These are phyloP conservation scores for Tetracladium setigerum DNA, from an alignment of 495 filamentous ascomycete genomes.

Conservation along the genomic window DNA sequence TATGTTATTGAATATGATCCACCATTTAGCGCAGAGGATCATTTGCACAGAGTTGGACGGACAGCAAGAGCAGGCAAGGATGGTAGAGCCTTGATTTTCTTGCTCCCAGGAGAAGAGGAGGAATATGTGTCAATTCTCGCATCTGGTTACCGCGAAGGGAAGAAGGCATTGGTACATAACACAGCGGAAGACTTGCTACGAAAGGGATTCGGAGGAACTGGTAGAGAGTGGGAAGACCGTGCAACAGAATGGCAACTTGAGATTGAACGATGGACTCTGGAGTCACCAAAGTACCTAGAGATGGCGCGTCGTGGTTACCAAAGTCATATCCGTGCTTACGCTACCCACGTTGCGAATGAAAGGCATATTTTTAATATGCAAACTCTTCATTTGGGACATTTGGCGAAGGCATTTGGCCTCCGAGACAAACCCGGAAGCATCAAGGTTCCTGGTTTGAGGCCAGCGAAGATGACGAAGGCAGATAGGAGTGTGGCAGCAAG, in stretches of 20 bases:
- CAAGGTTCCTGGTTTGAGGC: slow-evolving; percentile 55
- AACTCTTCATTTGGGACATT: slow-evolving; percentile 80
- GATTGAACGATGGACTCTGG: slow-evolving; percentile 62
- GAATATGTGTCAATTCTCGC: slow-evolving; percentile 70
- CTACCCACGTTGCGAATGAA: slow-evolving; percentile 83
- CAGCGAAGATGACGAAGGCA: slow-evolving; percentile 22
- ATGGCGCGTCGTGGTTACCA: slow-evolving; percentile 76
- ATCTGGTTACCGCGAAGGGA: slow-evolving; percentile 20
- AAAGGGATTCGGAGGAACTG: slow-evolving; percentile 41
- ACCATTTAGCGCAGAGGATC: slow-evolving; percentile 82
- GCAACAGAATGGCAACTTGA: slow-evolving; percentile 75
- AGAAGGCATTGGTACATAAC: slow-evolving; percentile 31
- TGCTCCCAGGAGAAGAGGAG: slow-evolving; percentile 85
- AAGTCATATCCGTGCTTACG: slow-evolving; percentile 88
- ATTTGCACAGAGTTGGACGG: slow-evolving; percentile 88
- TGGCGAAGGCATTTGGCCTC: slow-evolving; percentile 87
- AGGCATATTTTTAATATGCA: slow-evolving; percentile 82
- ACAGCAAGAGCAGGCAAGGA: slow-evolving; percentile 87
- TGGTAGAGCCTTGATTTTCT: slow-evolving; percentile 82
- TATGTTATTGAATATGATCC: slow-evolving; percentile 93
- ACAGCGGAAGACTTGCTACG: slow-evolving; percentile 43
- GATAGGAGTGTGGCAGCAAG: slow-evolving; percentile 21
- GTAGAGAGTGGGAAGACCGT: slow-evolving; percentile 54
- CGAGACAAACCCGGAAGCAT: slow-evolving; percentile 85
- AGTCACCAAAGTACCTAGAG: slow-evolving; percentile 53